Evolutionary conservation across 306 rosid genomes (phyloP).

Genomic region (Trichosanthes truncata): DNA sequence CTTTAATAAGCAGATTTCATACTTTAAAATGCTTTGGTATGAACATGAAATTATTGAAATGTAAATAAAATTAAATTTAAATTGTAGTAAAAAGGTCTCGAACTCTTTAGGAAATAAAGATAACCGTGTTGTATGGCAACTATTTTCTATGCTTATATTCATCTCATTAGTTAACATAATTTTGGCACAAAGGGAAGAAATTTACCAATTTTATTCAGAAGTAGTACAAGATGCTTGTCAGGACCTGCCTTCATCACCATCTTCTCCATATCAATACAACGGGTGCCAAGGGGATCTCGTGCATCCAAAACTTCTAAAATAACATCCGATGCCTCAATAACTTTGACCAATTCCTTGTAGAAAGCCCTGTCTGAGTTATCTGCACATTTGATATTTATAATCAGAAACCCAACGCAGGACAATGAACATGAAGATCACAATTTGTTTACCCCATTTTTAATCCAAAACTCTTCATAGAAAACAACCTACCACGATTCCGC

Average conservation of each 20-base stretch:
- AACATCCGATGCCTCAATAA: slow-evolving; percentile 87
- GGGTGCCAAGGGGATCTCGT: slow-evolving; percentile 92
- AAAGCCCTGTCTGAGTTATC: slow-evolving; percentile 75
- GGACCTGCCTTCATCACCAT: slow-evolving; percentile 77
- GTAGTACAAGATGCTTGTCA: slow-evolving; percentile 74
- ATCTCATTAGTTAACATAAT: not conserved
- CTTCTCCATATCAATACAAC: slow-evolving; percentile 77
- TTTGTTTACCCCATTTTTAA: not conserved
- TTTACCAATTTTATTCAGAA: slow-evolving; percentile 88
- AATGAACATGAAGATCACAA: not conserved
- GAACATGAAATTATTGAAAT: not conserved
- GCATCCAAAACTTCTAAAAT: slow-evolving; percentile 97
- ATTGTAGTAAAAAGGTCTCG: not conserved
- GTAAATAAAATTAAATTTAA: not conserved
- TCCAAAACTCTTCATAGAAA: not conserved
- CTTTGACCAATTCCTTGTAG: slow-evolving; percentile 81
- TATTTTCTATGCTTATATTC: not conserved
- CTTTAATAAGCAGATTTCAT: not conserved
- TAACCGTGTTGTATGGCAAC: not conserved
- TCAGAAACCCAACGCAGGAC: not conserved
- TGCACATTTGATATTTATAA: not conserved
- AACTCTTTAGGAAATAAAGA: not conserved
- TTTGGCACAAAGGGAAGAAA: not conserved
- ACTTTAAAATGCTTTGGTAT: not conserved
- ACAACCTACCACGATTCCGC: slow-evolving; percentile 42